A percentile compares a stretch with the other conserved stretches of the same genome.
Conservation (phyloP, 352 stramenopile species). For the Pseudoperonospora humuli region DNA sequence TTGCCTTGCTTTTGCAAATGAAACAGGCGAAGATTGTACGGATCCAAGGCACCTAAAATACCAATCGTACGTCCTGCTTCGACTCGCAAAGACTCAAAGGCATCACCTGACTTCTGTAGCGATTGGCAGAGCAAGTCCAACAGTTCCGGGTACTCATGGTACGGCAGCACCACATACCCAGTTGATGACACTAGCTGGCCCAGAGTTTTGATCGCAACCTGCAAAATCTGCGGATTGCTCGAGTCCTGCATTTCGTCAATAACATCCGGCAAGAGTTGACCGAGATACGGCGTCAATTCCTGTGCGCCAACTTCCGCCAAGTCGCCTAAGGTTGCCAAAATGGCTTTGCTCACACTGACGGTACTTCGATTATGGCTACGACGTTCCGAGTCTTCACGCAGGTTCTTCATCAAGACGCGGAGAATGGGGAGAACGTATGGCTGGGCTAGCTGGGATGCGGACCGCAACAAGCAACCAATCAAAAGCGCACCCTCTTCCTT, state of each 20-base stretch:
- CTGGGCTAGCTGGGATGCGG: slow-evolving; percentile 67
- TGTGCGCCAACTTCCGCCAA: slow-evolving; percentile 71
- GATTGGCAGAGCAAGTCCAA: slow-evolving; percentile 70
- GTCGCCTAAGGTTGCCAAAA: slow-evolving; percentile 74
- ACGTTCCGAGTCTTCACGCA: slow-evolving; percentile 70
- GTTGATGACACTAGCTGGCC: slow-evolving; percentile 78
- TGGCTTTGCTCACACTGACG: slow-evolving; percentile 76
- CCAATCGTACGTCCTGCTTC: slow-evolving; percentile 76
- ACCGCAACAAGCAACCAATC: slow-evolving; percentile 72
- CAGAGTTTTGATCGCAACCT: slow-evolving; percentile 81
- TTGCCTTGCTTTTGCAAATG: slow-evolving; percentile 77
- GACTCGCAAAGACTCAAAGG: slow-evolving; percentile 66
- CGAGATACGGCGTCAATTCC: slow-evolving; percentile 73
- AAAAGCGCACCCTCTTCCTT: slow-evolving; percentile 81
- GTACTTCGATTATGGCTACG: slow-evolving; percentile 68
- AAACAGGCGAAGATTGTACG: slow-evolving; percentile 80
- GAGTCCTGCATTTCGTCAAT: slow-evolving; percentile 83
- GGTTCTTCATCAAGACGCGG: slow-evolving; percentile 81
- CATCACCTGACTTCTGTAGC: slow-evolving; percentile 73
- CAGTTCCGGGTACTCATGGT: slow-evolving; percentile 77
- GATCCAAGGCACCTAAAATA: slow-evolving; percentile 74
- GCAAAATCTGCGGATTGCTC: slow-evolving; percentile 77
- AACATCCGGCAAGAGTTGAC: slow-evolving; percentile 79
- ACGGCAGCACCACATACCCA: slow-evolving; percentile 77
- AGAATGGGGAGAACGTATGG: slow-evolving; percentile 83